Evolutionary conservation across 345 rosid genomes (phyloP), one percentile per base, ranked within the genome.

Genomic region (Lenwebbia sp.): DNA sequence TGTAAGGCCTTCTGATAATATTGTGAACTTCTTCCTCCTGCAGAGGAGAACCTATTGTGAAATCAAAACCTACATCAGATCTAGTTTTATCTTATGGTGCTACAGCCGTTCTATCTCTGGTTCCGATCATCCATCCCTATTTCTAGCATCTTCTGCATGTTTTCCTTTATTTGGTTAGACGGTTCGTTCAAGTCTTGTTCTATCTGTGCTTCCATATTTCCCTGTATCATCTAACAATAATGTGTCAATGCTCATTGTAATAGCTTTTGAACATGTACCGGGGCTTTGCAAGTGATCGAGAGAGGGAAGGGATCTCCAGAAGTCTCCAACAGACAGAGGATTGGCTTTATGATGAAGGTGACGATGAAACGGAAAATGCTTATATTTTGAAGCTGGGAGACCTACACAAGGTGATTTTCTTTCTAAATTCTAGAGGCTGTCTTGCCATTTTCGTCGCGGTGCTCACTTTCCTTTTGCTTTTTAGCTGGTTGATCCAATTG

Each of bases 281-380:
- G 83, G 89, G 91, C 88, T 91, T 91, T 87, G 92, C 94, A 15
- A 87, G 85, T 86, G 93, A 93, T 83, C 51, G 3, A 58, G 95
- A 93, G 90, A 91, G 90, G 86, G 94, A 93, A 78, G 92, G 89
- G 37, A 89, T 92, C 53, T 90, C 94, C 85, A 90, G 86, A 87
- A 92, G 88, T 86, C 90, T 93, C 10, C 92, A 93, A 83, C 91
- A 92, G 90, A 91, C 95, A 3, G 91, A 93, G 85, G 95, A 93
- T 81, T 93, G 95, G 95, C 95, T 93, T 88, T 93, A 93, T 54
- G 92, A 90, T 2, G 94, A 93, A 30, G 93, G 94, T 57, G 93
- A 91, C 30, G 93, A 93, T 86, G 95, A 93, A 89, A 89, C 94
- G 85, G 93, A 88, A 87, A 90, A 85, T 65, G 85, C 92, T 76